A percentile compares a stretch with the other conserved stretches of the same genome.
Conservation (phyloP, 23 red algal species). For the Porphyridium purpureum region DNA sequence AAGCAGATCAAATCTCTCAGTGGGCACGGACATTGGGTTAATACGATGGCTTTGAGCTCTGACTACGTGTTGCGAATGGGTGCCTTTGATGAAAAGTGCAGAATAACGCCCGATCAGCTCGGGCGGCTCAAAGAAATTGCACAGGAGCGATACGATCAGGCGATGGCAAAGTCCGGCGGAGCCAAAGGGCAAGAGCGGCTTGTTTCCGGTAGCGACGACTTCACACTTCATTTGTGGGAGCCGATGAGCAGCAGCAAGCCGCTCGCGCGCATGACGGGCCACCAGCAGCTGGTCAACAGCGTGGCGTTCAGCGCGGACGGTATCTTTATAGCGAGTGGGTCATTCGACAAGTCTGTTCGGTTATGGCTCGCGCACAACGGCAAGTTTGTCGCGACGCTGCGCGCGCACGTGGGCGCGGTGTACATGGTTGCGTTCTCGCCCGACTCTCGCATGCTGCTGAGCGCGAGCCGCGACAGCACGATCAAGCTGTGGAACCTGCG, state of each 20-base stretch:
- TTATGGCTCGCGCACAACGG: slow-evolving; percentile 77
- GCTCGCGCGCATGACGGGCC: slow-evolving; percentile 58
- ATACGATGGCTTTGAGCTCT: slow-evolving; percentile 60
- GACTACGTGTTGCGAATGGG: slow-evolving; percentile 68
- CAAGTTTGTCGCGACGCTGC: slow-evolving; percentile 47
- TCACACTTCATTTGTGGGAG: slow-evolving; percentile 75
- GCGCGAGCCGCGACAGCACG: slow-evolving; percentile 78
- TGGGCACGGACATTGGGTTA: slow-evolving; percentile 93
- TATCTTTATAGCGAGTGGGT: slow-evolving; percentile 58
- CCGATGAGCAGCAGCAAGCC: slow-evolving; percentile 12
- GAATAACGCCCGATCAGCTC: not conserved
- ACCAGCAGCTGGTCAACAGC: slow-evolving; percentile 96
- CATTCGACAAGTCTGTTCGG: slow-evolving; percentile 87
- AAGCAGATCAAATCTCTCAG: slow-evolving; percentile 16
- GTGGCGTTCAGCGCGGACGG: slow-evolving; percentile 81
- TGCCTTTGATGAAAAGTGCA: slow-evolving; percentile 22
- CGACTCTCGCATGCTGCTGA: slow-evolving; percentile 63
- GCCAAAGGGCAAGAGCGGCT: too few relatives aligned
- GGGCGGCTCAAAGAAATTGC: slow-evolving; percentile 13
- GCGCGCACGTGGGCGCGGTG: slow-evolving; percentile 77
- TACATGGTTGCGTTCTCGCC: slow-evolving; percentile 78
- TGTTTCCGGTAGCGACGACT: slow-evolving; percentile 81
- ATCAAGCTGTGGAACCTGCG: slow-evolving; percentile 72
- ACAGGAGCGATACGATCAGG: slow-evolving; percentile 22
- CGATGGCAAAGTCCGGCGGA: slow-evolving; percentile 11